These are phyloP conservation scores for Flaveria brownii DNA, from an alignment of 129 eudicot species.

Conservation along the genomic window DNA sequence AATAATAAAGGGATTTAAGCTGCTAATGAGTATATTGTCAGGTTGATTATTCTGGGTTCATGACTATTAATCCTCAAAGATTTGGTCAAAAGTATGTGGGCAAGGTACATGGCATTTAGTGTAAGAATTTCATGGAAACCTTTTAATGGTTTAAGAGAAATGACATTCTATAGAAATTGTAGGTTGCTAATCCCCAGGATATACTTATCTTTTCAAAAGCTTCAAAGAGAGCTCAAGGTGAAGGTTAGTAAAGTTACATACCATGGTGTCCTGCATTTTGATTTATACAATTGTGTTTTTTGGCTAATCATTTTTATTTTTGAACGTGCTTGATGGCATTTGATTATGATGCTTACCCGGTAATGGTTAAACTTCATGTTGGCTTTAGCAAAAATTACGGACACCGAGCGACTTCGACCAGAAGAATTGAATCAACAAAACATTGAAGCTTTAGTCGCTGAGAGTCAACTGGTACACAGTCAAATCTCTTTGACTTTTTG, in stretches of 20 bases:
- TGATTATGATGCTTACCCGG: slow-evolving; percentile 25
- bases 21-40: slow-evolving; percentile 32
- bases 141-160: slow-evolving; percentile 9
- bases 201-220: slow-evolving; percentile 92
- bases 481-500: slow-evolving; percentile 25
- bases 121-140: not conserved
- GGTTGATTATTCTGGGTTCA: slow-evolving; percentile 98
- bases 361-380: slow-evolving; percentile 25
- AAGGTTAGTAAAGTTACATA: slow-evolving; percentile 47
- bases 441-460: slow-evolving; percentile 98
- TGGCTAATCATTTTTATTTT: slow-evolving; percentile 9
- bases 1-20: slow-evolving; percentile 18
- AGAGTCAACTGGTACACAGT: slow-evolving; percentile 78
- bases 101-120: slow-evolving; percentile 55
- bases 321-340: not conserved
- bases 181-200: slow-evolving; percentile 99
- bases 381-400: slow-evolving; percentile 59
- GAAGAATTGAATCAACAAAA: slow-evolving; percentile 98
- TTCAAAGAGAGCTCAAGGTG: slow-evolving; percentile 54
- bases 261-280: slow-evolving; percentile 2
- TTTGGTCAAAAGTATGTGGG: slow-evolving; percentile 99
- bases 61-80: slow-evolving; percentile 96
- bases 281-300: not conserved
- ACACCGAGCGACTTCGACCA: slow-evolving; percentile 80
- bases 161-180: slow-evolving; percentile 25